Percentiles rank a stretch among this genome's conserved stretches.
Conservation (phyloP, 441 rosid species). For the Pelargonium cotyledonis region DNA sequence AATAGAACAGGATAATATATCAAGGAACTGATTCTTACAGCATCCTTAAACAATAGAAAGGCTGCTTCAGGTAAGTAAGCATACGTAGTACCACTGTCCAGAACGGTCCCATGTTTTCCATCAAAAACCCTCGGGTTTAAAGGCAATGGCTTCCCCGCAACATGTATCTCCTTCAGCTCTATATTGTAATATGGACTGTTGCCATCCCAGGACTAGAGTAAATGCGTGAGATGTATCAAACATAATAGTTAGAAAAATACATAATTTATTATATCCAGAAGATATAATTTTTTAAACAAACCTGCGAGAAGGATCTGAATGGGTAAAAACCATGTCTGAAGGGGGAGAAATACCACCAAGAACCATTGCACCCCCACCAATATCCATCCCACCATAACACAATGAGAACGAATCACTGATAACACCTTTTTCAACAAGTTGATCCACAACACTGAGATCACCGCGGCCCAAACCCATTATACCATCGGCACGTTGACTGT, state of each 20-base stretch:
- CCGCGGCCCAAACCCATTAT: conserved; percentile 92
- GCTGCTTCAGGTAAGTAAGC: conserved; percentile 85
- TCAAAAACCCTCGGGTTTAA: conserved; percentile 58
- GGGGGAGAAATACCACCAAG: conserved; percentile 76
- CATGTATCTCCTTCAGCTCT: conserved; percentile 85
- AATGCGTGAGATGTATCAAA: conserved; percentile 74
- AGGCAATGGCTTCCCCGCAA: conserved; percentile 75
- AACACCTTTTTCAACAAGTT: conserved; percentile 69
- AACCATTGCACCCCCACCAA: conserved; percentile 94
- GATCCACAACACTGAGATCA: conserved; percentile 79
- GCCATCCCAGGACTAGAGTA: conserved; percentile 95
- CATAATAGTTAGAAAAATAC: conserved; percentile 43
- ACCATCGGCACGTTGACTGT: conserved; percentile 87
- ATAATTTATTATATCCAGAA: conserved; percentile 22
- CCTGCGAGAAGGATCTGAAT: conserved; percentile 76
- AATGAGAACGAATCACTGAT: conserved; percentile 80
- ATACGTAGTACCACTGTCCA: conserved; percentile 90
- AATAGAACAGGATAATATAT: not conserved
- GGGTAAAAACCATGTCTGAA: conserved; percentile 58
- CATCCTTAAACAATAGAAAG: conserved; percentile 61
- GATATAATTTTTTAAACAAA: conserved; percentile 35
- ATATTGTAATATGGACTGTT: conserved; percentile 95
- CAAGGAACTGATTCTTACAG: conserved; percentile 40
- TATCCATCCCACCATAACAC: conserved; percentile 91
- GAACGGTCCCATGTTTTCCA: conserved; percentile 64